Evolutionary conservation across 2,329 filamentous ascomycete species (phyloP), one percentile per base, ranked within the genome.

Genomic region (Apiospora koreana): DNA sequence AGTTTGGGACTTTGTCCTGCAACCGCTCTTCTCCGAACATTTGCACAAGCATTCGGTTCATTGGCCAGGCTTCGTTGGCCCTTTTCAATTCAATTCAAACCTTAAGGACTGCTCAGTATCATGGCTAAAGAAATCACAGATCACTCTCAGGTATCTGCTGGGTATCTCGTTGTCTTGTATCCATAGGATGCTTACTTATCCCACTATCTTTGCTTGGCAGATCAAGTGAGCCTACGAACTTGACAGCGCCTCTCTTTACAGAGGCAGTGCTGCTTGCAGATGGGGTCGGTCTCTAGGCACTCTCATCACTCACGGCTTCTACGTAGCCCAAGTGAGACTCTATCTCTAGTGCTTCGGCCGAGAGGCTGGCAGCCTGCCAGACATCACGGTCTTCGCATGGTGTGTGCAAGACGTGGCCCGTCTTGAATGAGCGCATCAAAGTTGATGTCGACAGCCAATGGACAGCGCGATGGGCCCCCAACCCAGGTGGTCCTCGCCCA

Each of bases 391-490:
- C 48, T n/a, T 48, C 45, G 46, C 46, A 25, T 50, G 23, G 46
- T 28, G 23, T 58, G n/a, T n/a, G 54, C 31, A 62, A 62, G 31
- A 62, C 54, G 54, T 62, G 54, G 54, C 54, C 18, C 54, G 31
- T 21, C 54, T 38, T 3, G 31, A 38, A n/a, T n/a, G 54, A 38
- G 54, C 54, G 54, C 54, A 62, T n/a, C 31, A n/a, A 62, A 38
- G 31, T 62, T 38, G 54, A 62, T 62, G 28, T n/a, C n/a, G 54
- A 31, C 54, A 62, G 31, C 54, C 54, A 62, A 62, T 62, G 41
- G 14, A 16, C 12, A 43, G 14, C 41, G 35, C 41, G 12, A 43
- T 43, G 18, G 31, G 31, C 54, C 18, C 38, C 21, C 54, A n/a
- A 38, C 54, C 54, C 18, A n/a, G 54, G 21, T 18, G 31, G 9